Evolutionary conservation across 2,329 filamentous ascomycete species (phyloP), one percentile per base, ranked within the genome.

Genomic region (Aspergillus brasiliensis): DNA sequence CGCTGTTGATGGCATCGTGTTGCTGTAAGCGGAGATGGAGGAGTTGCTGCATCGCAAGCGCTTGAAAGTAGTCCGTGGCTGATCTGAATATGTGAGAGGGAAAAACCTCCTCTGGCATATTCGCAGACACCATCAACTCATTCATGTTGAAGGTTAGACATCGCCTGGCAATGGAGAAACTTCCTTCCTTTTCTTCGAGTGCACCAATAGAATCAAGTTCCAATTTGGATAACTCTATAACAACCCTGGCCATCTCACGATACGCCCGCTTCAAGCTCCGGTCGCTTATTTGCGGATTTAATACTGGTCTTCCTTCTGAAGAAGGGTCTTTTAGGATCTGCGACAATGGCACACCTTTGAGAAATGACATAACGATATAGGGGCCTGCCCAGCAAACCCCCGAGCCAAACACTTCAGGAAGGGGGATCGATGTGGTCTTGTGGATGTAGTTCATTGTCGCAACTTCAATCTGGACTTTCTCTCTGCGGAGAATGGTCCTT

Each of bases 341-440:
- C 1, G 49, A 51, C 7, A 34, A 28, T 13, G 27, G 49, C 6
- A 8, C 23, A 17, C 47, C 56, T 23, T 44, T 34, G 17, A 52
- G 15, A 4, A 47, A 48, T 4, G 48, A 46, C 47, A 58, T 58
- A 2, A 53, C 25, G 4, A 58, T 53, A 4, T 58, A 58, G 10
- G 48, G 56, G 1, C 48, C 48, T 6, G 48, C 56, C 56, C 56
- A 58, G 15, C 56, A 58, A 17, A 58, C 47, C 27, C 56, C 56
- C 6, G 38, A 46, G n/a, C 48, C 56, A 5, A 48, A 52, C 7
- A 58, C 56, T n/a, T 58, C 56, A 3, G 56, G 48, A 19, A 58
- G 19, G 2, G 48, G 17, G n/a, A 58, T 58, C 15, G 48, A 58
- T 3, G 48, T 53, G 8, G 17, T 53, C 10, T 17, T n/a, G 5